Evolutionary conservation across 1,284 basidiomycete species (phyloP).

Genomic region (Vanrija pseudolonga): DNA sequence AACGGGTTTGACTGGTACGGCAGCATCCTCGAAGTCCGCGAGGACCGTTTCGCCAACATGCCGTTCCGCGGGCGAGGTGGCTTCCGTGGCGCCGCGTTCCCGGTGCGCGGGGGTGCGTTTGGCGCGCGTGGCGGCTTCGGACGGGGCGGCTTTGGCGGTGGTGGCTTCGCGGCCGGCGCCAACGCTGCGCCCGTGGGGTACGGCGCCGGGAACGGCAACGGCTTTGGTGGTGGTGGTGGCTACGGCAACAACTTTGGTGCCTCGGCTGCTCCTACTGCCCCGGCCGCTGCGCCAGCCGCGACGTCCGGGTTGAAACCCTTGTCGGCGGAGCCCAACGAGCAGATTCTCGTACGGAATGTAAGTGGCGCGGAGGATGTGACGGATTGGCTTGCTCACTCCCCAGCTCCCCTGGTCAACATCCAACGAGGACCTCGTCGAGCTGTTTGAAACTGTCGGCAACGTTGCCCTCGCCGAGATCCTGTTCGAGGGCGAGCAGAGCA

Average conservation of each 20-base stretch:
- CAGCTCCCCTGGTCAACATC: constrained; percentile 97
- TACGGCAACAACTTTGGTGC: background rate
- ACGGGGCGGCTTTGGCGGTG: constrained; percentile 52
- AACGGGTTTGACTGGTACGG: constrained; percentile 94
- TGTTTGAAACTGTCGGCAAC: constrained; percentile 95
- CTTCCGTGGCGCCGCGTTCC: constrained; percentile 56
- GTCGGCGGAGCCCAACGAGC: constrained; percentile 75
- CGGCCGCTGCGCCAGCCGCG: constrained; percentile 21
- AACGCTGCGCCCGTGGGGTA: too few species aligned
- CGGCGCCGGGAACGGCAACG: too few species aligned
- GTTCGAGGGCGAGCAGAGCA: constrained; percentile 82
- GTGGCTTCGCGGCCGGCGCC: constrained; percentile 51
- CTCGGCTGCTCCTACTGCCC: background rate
- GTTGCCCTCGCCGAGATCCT: constrained; percentile 92
- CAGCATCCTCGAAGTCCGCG: constrained; percentile 83
- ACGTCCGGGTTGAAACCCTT: constrained; percentile 41
- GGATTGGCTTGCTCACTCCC: background rate
- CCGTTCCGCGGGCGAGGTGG: constrained; percentile 54
- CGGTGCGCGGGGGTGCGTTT: constrained; percentile 14
- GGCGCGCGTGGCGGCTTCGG: constrained; percentile 57
- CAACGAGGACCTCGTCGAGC: constrained; percentile 96
- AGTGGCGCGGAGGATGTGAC: constrained; percentile 47
- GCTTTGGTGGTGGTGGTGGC: constrained; percentile 3
- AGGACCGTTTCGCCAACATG: constrained; percentile 85
- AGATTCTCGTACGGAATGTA: constrained; percentile 97